A percentile compares a stretch with the other conserved stretches of the same genome.
phyloP scores from a whole-genome alignment of 2,329 filamentous ascomycete species.

The Aspergillus proliferans region DNA sequence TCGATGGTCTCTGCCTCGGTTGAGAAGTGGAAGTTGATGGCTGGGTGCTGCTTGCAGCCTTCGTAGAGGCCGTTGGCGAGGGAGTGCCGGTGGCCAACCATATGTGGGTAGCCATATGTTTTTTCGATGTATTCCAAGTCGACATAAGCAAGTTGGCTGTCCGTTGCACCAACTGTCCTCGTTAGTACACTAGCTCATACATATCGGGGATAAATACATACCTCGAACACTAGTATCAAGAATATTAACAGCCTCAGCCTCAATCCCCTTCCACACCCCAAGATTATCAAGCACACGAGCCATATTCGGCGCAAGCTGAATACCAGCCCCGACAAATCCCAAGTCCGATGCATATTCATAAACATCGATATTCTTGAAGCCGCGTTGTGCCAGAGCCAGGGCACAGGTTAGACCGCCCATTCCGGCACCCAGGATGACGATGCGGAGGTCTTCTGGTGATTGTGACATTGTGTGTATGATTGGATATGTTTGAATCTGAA shows the following conservation, averaged over 20 bases:
- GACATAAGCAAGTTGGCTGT: constrained; percentile 64
- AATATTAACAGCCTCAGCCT: constrained; percentile 62
- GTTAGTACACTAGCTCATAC: neutral
- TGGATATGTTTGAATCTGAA: neutral
- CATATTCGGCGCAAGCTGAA: constrained; percentile 77
- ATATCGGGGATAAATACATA: constrained; percentile 26
- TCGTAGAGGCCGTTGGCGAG: constrained; percentile 63
- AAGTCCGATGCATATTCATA: constrained; percentile 67
- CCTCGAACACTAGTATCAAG: constrained; percentile 65
- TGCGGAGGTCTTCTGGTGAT: constrained; percentile 26
- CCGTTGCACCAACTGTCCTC: constrained; percentile 55
- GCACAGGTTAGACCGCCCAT: constrained; percentile 71
- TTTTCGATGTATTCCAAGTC: constrained; percentile 59
- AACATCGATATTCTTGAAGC: constrained; percentile 65
- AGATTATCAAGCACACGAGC: constrained; percentile 65
- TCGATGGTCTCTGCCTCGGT: constrained; percentile 50
- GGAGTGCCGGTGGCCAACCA: constrained; percentile 68
- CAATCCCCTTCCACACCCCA: constrained; percentile 65
- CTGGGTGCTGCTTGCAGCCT: constrained; percentile 56
- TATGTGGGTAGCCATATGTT: constrained; percentile 68
- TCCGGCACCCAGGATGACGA: constrained; percentile 49
- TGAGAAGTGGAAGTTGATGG: constrained; percentile 63
- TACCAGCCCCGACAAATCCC: constrained; percentile 75
- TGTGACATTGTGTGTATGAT: constrained; percentile 14
- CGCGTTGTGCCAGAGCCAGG: constrained; percentile 66